Conservation (phyloP, 352 stramenopile genomes). For the Globisporangium carolinianum region DNA sequence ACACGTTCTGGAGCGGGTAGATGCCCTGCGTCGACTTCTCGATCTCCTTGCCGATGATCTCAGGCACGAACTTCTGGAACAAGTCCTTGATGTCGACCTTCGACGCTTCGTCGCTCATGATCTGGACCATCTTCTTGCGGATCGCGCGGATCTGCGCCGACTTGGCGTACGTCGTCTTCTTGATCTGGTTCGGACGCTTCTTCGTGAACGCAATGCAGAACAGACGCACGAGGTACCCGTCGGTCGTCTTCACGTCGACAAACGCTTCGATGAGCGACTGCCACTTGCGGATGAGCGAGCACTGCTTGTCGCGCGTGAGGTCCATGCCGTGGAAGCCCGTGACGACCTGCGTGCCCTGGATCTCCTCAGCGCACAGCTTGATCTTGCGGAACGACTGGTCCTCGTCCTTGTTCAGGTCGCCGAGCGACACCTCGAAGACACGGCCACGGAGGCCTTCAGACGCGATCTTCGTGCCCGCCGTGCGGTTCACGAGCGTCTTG, state of each 20-base stretch:
- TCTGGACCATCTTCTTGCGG: constrained; percentile 98
- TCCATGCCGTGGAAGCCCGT: constrained; percentile 92
- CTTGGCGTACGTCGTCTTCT: constrained; percentile 99
- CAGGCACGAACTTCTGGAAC: constrained; percentile 98
- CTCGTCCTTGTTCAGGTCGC: constrained; percentile 98
- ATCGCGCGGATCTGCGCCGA: constrained; percentile 95
- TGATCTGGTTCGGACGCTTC: constrained; percentile 98
- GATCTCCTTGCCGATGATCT: constrained; percentile 98
- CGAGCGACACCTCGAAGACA: constrained; percentile 98
- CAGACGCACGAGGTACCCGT: constrained; percentile 98
- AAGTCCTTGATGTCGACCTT: constrained; percentile 99
- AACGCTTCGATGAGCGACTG: constrained; percentile 98
- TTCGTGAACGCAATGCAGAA: constrained; percentile 99
- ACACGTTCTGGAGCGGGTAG: constrained; percentile 99
- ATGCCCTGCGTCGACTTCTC: constrained; percentile 96
- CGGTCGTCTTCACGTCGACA: constrained; percentile 98
- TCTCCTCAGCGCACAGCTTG: constrained; percentile 97
- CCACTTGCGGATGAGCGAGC: constrained; percentile 99
- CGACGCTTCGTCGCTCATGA: constrained; percentile 96
- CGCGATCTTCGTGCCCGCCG: constrained; percentile 94
- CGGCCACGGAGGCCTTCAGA: constrained; percentile 98
- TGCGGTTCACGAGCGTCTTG: constrained; percentile 99
- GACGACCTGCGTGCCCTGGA: constrained; percentile 87
- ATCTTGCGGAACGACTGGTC: constrained; percentile 98
- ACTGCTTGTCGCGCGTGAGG: constrained; percentile 98